Base-by-base conservation (phyloP, 2,329 filamentous ascomycete species). In the Fusarium torreyae region DNA sequence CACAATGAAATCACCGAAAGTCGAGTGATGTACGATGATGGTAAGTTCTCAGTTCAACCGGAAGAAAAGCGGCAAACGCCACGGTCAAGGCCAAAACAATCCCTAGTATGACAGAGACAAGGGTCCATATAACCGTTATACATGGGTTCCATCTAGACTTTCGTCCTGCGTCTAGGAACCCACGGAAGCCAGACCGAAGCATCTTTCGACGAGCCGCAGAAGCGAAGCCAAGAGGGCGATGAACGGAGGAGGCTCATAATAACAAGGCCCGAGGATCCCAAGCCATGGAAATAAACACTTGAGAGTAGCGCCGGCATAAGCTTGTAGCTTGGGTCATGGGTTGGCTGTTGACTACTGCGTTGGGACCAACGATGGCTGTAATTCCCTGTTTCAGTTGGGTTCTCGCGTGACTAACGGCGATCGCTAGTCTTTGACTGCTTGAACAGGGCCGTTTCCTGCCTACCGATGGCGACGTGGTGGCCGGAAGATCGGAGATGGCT, bases 21-120 rank as follows among this genome's bases (percentile, higher is more conserved):
- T 31, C 33, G 34, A 31, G 34, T 39, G 46, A 51, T 68, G 48
- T 54, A 52, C 31, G 28, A 69, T 56, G 42, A 66, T 69, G 60
- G 40, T 18, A 50, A 28, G 24, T 24, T 44, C 46, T 50, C 36
- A 51, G 40, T 53, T 56, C 46, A 58, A 45, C 50, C 52, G 53
- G 45, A 17, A 15, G 34, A 51, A 43, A 17, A 40, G 44, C 28
- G 28, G n/a, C 52, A 38, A 52, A 34, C 28, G 36, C 26, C 43
- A 57, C 48, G 44, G 22, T 43, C 43, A 42, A 43, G 17, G 31
- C 31, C 43, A 53, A 62, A 49, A 38, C 18, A 42, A 34, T 31
- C 31, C 38, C 28, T 50, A 43, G 46, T 39, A 36, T 52, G 51
- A 40, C 24, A 39, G 20, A 60, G 44, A 52, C 49, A 55, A 38